Conservation (phyloP, 163 green algal species). For the Prototheca stagnorum region DNA sequence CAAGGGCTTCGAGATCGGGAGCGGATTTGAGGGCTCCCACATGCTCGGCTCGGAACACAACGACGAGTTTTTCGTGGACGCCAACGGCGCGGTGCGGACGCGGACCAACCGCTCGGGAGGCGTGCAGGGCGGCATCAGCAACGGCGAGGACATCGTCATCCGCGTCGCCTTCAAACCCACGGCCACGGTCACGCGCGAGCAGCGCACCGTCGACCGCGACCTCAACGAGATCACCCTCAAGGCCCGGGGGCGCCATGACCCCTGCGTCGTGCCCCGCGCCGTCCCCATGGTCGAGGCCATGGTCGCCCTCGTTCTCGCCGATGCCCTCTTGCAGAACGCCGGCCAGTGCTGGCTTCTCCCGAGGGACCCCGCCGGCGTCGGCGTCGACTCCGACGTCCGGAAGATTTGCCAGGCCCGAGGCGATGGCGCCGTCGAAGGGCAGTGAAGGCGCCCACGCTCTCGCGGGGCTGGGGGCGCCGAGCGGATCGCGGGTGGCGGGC, state of each 20-base stretch:
- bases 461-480: no score
- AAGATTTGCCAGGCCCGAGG: no score
- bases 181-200: slow-evolving; percentile 76
- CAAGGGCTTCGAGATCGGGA: slow-evolving; percentile 95
- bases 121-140: slow-evolving; percentile 85
- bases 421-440: no score
- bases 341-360: slow-evolving; percentile 86
- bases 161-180: slow-evolving; percentile 95
- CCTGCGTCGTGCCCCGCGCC: slow-evolving; percentile 83
- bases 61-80: slow-evolving; percentile 84
- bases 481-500: no score
- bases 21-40: slow-evolving; percentile 62
- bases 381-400: background rate
- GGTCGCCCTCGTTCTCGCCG: slow-evolving; percentile 87
- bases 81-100: slow-evolving; percentile 57
- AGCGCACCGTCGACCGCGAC: slow-evolving; percentile 78
- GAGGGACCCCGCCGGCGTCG: slow-evolving; percentile 4
- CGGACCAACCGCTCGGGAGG: slow-evolving; percentile 80
- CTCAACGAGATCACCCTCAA: slow-evolving; percentile 57
- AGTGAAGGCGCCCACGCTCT: no score
- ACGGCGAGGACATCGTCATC: slow-evolving; percentile 91
- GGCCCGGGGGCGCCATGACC: slow-evolving; percentile 77
- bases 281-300: slow-evolving; percentile 96
- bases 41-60: slow-evolving; percentile 94
- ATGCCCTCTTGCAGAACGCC: slow-evolving; percentile 85